Conservation (phyloP, 164 flowering plant species). For the Cinnamomum micranthum region DNA sequence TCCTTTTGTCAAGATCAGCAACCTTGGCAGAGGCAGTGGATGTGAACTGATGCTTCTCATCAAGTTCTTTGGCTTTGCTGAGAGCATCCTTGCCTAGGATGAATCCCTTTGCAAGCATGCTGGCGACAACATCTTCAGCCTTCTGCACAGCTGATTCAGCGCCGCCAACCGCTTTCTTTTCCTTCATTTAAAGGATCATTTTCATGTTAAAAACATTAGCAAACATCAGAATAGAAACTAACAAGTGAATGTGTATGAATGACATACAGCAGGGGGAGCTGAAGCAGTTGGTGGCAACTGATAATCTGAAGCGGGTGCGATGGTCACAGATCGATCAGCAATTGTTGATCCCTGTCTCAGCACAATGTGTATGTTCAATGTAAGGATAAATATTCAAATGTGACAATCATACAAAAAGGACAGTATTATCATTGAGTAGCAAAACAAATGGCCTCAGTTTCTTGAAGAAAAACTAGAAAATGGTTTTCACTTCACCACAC, state of each 20-base stretch:
- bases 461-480: too few relatives aligned
- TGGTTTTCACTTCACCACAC: too few relatives aligned
- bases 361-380: neutral
- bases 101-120: constrained; percentile 88
- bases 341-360: constrained; percentile 86
- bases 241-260: neutral
- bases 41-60: constrained; percentile 76
- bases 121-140: constrained; percentile 88
- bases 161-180: constrained; percentile 34
- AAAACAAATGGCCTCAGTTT: too few relatives aligned
- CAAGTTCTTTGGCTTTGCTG: constrained; percentile 73
- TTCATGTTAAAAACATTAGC: neutral
- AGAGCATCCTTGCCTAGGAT: constrained; percentile 87
- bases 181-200: constrained; percentile 6
- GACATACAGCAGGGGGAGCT: neutral
- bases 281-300: constrained; percentile 42
- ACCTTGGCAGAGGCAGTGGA: constrained; percentile 91
- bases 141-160: constrained; percentile 71
- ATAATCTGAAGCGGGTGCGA: constrained; percentile 68
- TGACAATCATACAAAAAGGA: too few relatives aligned
- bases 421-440: too few relatives aligned
- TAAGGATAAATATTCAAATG: neutral
- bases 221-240: constrained; percentile 1
- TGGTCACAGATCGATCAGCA: constrained; percentile 66
- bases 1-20: constrained; percentile 72